phyloP scores from a whole-genome alignment of 371 early-diverging fungal genomes.

The Zychaea mexicana region DNA sequence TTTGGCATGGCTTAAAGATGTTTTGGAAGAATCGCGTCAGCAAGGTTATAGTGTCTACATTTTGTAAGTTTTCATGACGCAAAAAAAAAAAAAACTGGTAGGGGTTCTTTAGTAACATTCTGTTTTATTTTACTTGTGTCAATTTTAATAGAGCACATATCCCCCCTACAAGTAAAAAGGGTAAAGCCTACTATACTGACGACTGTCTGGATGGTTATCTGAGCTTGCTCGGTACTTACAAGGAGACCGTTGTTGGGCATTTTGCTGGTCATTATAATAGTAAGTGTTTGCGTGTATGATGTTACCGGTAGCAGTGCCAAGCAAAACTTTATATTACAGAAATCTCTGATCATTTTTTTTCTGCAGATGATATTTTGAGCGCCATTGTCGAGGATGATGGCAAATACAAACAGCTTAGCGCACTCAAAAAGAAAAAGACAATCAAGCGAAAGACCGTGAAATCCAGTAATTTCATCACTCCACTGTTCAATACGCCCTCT shows the following conservation, averaged over 20 bases:
- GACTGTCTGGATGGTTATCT: conserved; percentile 38
- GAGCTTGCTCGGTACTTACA: conserved; percentile 40
- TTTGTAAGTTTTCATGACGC: conserved; percentile 14
- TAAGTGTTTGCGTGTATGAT: conserved; percentile 4
- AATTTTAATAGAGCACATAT: conserved; percentile 44
- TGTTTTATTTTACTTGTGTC: not conserved
- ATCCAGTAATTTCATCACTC: conserved; percentile 17
- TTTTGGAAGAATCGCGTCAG: conserved; percentile 18
- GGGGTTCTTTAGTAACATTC: not conserved
- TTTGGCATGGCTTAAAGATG: conserved; percentile 26
- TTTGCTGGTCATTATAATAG: conserved; percentile 55
- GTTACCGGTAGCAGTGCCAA: no score
- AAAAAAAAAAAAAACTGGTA: no score
- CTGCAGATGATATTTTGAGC: conserved; percentile 27
- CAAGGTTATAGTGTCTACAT: conserved; percentile 21
- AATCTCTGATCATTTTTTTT: no score
- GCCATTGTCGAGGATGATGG: conserved; percentile 14
- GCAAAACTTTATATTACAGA: no score
- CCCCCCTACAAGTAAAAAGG: conserved; percentile 39
- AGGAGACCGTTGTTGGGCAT: conserved; percentile 39
- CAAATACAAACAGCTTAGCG: not conserved
- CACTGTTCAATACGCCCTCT: conserved; percentile 46
- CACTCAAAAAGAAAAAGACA: conserved; percentile 6
- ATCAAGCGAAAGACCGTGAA: not conserved
- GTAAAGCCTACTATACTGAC: conserved; percentile 19